Base-by-base conservation (phyloP, 495 filamentous ascomycete genomes). In the Aspergillus avenaceus region DNA sequence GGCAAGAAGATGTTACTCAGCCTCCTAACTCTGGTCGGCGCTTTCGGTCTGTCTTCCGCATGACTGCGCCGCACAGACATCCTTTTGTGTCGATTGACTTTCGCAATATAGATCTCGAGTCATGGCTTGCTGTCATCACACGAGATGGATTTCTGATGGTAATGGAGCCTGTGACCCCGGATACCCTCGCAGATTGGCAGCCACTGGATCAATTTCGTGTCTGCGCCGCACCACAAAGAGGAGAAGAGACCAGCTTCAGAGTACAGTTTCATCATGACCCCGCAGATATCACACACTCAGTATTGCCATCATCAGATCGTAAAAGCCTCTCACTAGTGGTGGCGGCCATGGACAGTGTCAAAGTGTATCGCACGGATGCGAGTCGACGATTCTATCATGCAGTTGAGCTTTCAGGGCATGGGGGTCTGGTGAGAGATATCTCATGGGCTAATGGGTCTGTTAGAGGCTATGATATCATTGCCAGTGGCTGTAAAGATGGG, bases 401-500 rank as follows among this genome's bases (percentile, higher is more conserved):
- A 5, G 81, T 86, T 23, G 86, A 90, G 59, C 71, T 97, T 22
- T 67, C 58, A 13, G 81, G 81, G 0, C 86, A 95, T 56, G 68
- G 77, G 2, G 82, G 83, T 0, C 71, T 97, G 32, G 86, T 99
- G n/a, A 77, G 91, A 45, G 91, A 96, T 59, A 84, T 97, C 4
- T 84, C 88, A 7, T 99, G 93, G 93, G 91, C 93, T 7, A 86
- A 87, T 44, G 90, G 90, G 13, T 90, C 89, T 56, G 85, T 88
- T 31, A 68, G 91, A 25, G 91, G 91, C 1, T 90, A 86, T 59
- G 92, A 99, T 62, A 74, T 96, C 45, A 78, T 97, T 55, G 95
- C 93, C 5, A 95, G 91, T 25, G 92, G 89, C 1, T 90, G 88
- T 60, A 91, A 91, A 63, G 93, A 99, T 62, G 91, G 93, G 3